A percentile compares a stretch with the other conserved stretches of the same genome.
phyloP scores from a whole-genome alignment of 1,284 basidiomycete species.

The Stygiomarasmius scandens region DNA sequence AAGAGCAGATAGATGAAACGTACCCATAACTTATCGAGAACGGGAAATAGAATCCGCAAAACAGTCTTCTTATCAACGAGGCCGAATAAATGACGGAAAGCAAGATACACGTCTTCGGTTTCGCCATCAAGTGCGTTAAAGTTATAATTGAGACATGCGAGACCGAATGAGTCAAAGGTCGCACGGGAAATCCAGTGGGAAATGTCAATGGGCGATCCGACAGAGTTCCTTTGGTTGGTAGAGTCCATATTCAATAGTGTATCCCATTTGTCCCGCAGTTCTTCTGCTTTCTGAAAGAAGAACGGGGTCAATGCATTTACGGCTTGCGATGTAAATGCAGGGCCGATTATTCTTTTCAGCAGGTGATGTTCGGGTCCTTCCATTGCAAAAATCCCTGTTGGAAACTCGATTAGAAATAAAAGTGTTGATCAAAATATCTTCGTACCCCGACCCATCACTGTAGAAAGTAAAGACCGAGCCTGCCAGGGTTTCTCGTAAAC shows the following conservation, averaged over 20 bases:
- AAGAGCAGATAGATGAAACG: conserved; percentile 18
- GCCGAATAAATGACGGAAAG: conserved; percentile 51
- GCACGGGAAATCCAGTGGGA: conserved; percentile 51
- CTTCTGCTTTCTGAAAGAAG: conserved; percentile 51
- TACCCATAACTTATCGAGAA: conserved; percentile 46
- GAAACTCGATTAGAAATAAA: neutral
- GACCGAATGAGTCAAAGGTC: conserved; percentile 54
- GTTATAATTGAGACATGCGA: conserved; percentile 51
- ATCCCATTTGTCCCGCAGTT: conserved; percentile 46
- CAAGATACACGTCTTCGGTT: conserved; percentile 47
- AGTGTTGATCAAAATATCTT: neutral
- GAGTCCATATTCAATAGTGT: conserved; percentile 25
- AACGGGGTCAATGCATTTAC: conserved; percentile 44
- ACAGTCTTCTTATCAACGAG: conserved; percentile 45
- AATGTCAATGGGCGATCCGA: conserved; percentile 38
- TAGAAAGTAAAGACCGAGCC: conserved; percentile 48
- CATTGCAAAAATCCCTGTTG: conserved; percentile 49
- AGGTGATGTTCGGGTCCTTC: conserved; percentile 50
- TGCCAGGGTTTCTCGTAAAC: conserved; percentile 60
- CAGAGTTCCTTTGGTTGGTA: too few species aligned
- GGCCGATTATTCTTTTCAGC: conserved; percentile 48
- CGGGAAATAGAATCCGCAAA: conserved; percentile 47
- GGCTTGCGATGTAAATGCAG: conserved; percentile 48
- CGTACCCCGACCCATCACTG: conserved; percentile 49
- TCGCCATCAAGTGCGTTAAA: conserved; percentile 51